Evolutionary conservation across 2,329 filamentous ascomycete species (phyloP).

Genomic region (Ophiostoma australiae): DNA sequence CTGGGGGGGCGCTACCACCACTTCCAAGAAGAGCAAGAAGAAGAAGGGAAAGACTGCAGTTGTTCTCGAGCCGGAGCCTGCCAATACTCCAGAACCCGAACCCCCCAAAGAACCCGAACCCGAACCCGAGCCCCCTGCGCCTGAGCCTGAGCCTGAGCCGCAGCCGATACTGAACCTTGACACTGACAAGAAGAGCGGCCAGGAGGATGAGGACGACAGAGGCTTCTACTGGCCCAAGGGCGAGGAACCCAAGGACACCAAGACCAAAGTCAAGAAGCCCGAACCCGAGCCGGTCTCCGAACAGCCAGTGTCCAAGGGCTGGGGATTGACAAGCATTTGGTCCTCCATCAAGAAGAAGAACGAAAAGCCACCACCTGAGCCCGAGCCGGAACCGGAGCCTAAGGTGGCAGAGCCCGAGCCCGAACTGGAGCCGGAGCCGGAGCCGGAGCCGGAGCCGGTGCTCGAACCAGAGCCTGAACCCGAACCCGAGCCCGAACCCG

Average conservation of each 20-base stretch:
- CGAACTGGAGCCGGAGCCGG: constrained; percentile 18
- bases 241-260: constrained; percentile 24
- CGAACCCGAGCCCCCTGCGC: constrained; percentile 21
- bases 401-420: constrained; percentile 18
- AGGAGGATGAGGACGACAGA: constrained; percentile 13
- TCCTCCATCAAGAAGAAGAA: constrained; percentile 25
- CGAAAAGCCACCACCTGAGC: constrained; percentile 23
- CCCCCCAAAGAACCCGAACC: constrained; percentile 15
- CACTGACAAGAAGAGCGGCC: constrained; percentile 14
- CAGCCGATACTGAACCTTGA: constrained; percentile 2
- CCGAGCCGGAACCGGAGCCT: constrained; percentile 9
- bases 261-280: constrained; percentile 8
- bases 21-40: constrained; percentile 23
- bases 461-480: constrained; percentile 25
- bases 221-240: constrained; percentile 20
- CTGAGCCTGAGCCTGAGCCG: constrained; percentile 17
- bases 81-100: constrained; percentile 22
- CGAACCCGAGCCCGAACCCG: constrained; percentile 18
- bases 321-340: constrained; percentile 6
- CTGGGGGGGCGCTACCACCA: constrained; percentile 28
- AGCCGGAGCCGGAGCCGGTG: constrained; percentile 29
- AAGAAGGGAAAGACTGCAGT: constrained; percentile 24
- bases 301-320: constrained; percentile 10
- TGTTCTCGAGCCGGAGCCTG: constrained; percentile 19
- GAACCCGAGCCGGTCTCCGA: not conserved